A percentile compares a stretch with the other conserved stretches of the same genome.
These are phyloP conservation scores for Sanghuangporus weigelae DNA, from an alignment of 1,284 basidiomycete species.

Conservation along the genomic window DNA sequence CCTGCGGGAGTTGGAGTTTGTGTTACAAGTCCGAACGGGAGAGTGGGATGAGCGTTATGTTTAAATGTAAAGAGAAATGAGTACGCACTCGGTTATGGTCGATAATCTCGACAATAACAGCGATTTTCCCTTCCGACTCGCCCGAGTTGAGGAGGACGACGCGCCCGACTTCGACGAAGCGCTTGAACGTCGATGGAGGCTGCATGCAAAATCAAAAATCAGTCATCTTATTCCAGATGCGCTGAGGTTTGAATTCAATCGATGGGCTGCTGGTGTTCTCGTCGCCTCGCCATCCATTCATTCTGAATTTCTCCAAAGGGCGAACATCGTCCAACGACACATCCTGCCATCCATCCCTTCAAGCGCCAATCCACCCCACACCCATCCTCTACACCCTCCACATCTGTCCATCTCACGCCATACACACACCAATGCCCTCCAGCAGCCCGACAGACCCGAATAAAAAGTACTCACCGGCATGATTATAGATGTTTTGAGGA, in stretches of 20 bases:
- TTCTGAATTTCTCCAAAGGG: too few relatives aligned
- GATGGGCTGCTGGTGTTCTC: too few relatives aligned
- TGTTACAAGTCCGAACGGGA: not conserved
- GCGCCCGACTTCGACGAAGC: constrained; percentile 97
- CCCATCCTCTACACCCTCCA: too few relatives aligned
- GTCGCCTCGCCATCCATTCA: too few relatives aligned
- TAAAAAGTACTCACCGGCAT: too few relatives aligned
- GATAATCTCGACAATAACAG: constrained; percentile 95
- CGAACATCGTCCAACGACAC: too few relatives aligned
- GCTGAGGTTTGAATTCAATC: not conserved
- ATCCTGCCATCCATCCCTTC: too few relatives aligned
- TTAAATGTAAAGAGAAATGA: not conserved
- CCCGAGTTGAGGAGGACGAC: constrained; percentile 94
- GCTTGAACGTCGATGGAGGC: constrained; percentile 57
- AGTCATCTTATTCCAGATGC: not conserved
- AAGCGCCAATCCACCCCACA: too few relatives aligned
- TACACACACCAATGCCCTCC: too few relatives aligned
- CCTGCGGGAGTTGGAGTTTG: constrained; percentile 43
- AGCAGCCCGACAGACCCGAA: too few relatives aligned
- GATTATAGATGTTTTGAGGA: too few relatives aligned
- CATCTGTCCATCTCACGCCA: too few relatives aligned
- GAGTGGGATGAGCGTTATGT: not conserved
- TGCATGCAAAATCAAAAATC: not conserved
- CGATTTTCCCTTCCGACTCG: constrained; percentile 83
- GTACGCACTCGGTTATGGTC: constrained; percentile 95